Conservation (phyloP, 2,329 filamentous ascomycete genomes). For the Exophiala sp. region DNA sequence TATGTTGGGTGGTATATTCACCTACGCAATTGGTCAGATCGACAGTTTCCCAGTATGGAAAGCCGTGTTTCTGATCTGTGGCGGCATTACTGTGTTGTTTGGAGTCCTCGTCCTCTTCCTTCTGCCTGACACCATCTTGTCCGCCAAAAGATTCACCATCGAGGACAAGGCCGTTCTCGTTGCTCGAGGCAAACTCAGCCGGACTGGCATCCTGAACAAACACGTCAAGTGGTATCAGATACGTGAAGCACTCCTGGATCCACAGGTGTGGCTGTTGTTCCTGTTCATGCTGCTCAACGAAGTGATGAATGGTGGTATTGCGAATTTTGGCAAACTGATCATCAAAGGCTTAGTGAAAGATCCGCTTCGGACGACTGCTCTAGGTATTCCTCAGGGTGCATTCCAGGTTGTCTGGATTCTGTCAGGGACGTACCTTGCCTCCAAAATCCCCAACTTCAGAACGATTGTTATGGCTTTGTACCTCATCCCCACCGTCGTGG, state of each 20-base stretch:
- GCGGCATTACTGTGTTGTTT: constrained; percentile 14
- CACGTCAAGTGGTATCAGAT: constrained; percentile 20
- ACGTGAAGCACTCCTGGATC: constrained; percentile 24
- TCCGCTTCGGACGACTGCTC: constrained; percentile 47
- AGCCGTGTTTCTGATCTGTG: constrained; percentile 25
- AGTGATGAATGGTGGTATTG: constrained; percentile 34
- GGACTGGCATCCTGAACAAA: constrained; percentile 23
- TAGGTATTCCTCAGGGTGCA: constrained; percentile 54
- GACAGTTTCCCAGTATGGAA: constrained; percentile 44
- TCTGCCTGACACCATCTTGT: constrained; percentile 47
- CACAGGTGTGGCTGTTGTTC: constrained; percentile 26
- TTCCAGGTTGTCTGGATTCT: constrained; percentile 56
- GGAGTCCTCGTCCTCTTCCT: constrained; percentile 33
- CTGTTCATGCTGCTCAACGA: constrained; percentile 26
- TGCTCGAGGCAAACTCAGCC: constrained; percentile 20
- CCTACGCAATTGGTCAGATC: constrained; percentile 42
- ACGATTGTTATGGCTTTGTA: constrained; percentile 54
- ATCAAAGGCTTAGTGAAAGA: constrained; percentile 46
- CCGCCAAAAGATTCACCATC: constrained; percentile 16
- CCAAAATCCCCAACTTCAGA: constrained; percentile 49
- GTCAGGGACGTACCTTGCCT: constrained; percentile 51
- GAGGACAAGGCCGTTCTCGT: constrained; percentile 21
- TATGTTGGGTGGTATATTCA: constrained; percentile 36
- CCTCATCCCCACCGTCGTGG: constrained; percentile 51
- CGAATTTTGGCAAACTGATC: constrained; percentile 33